Base-by-base conservation (phyloP, 257 asterid genomes). In the Solanum rostratum region DNA sequence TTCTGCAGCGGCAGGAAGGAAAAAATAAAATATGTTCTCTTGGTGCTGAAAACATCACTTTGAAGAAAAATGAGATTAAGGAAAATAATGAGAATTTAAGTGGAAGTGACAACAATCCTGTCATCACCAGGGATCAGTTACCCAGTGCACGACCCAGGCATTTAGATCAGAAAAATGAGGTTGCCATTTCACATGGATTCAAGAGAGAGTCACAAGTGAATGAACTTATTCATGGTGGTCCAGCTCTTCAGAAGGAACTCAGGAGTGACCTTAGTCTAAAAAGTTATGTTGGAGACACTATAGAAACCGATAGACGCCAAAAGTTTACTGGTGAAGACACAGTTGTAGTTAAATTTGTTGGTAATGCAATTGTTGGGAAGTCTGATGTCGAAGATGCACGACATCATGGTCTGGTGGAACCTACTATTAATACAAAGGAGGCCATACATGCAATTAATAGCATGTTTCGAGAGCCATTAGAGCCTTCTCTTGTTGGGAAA, bases 361-460 rank as follows among this genome's bases (percentile, higher is more conserved):
- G 90, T 88, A 91, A 92, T 86, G 97, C 96, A 65, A 81, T 95
- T 83, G 91, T 89, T 84, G 97, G 98, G 85, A 93, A 88, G 86
- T 92, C 99, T 50, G 86, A 83, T 24, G 87, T 92, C 60, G 97
- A 96, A 91, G 95, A 96, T 87, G 92, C 95, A 85, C 89, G 96
- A 7, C 99, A 96, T 94, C 97, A 94, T 65, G 98, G 98, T 81
- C 95, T 96, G 39, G 93, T 96, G 90, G 99, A 95, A 84, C 98
- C 98, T 66, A 95, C 98, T 39, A 81, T 93, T 79, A 94, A 94
- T 88, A 95, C 97, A 22, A 95, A 88, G 90, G 98, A 92, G 88
- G 97, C 97, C 81, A 94, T 94, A 91, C 88, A 92, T 88, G 96
- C 95, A 53, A 93, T 94, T 82, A 92, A 94, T 87, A 88, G 88